phyloP scores from a whole-genome alignment of 164 flowering plant genomes.

The Annona squamosa region DNA sequence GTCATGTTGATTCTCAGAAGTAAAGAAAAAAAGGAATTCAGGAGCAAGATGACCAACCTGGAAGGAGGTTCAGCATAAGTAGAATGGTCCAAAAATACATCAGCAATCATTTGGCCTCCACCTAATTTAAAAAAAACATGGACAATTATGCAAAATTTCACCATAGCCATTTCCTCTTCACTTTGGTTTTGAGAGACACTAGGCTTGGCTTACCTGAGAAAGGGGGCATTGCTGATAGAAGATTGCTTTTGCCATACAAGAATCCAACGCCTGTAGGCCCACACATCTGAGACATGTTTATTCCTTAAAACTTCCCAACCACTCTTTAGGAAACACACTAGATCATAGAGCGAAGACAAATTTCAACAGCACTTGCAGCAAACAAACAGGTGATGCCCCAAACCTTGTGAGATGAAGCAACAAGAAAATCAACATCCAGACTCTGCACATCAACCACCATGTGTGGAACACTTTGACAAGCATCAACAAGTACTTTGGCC shows the following conservation, averaged over 20 bases:
- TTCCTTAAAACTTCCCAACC: conserved; percentile 24
- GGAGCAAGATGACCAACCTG: conserved; percentile 42
- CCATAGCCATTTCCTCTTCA: background rate
- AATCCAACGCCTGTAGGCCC: conserved; percentile 99
- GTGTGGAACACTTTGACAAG: conserved; percentile 99
- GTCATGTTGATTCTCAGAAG: background rate
- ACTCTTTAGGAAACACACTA: background rate
- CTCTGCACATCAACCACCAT: conserved; percentile 85
- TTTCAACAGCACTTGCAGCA: background rate
- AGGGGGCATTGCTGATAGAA: conserved; percentile 76
- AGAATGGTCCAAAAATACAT: conserved; percentile 84
- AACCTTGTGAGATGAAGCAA: conserved; percentile 99
- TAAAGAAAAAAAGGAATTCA: background rate
- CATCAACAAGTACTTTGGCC: conserved; percentile 92
- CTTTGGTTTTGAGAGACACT: background rate
- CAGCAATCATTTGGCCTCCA: conserved; percentile 99
- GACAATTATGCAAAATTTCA: background rate
- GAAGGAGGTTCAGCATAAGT: conserved; percentile 98
- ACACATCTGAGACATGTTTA: conserved; percentile 98
- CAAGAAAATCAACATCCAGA: conserved; percentile 85
- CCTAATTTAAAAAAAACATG: conserved; percentile 31
- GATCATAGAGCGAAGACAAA: background rate
- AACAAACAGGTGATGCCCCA: conserved; percentile 15
- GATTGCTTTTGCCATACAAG: conserved; percentile 76
- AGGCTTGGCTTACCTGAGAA: conserved; percentile 54